Evolutionary conservation across 345 rosid species (phyloP).

Genomic region (Hirschfeldia incana): DNA sequence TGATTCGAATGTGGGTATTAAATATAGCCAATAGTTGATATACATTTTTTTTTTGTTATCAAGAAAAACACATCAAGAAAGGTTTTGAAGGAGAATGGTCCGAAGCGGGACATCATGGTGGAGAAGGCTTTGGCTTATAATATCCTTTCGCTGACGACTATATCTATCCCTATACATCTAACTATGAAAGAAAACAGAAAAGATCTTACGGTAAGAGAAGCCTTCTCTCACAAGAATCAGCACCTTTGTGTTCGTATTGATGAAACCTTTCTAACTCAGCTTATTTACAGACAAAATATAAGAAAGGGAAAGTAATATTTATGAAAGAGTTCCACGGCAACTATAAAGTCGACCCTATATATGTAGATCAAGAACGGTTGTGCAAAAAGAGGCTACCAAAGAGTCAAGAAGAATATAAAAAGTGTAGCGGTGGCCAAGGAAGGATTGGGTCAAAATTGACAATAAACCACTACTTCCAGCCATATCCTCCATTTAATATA

Average conservation of each 20-base stretch:
- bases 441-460: constrained; percentile 66
- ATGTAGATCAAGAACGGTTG: constrained; percentile 53
- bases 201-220: constrained; percentile 2
- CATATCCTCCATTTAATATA: constrained; percentile 56
- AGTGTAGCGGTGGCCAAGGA: constrained; percentile 66
- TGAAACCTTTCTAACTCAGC: not conserved
- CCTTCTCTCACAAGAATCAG: not conserved
- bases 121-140: not conserved
- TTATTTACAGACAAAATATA: constrained; percentile 55
- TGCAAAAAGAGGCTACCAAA: constrained; percentile 61
- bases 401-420: constrained; percentile 60
- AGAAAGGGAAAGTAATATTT: constrained; percentile 57
- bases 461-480: constrained; percentile 73
- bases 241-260: not conserved
- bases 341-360: constrained; percentile 64
- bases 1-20: not conserved
- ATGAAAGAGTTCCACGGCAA: constrained; percentile 77
- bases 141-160: not conserved
- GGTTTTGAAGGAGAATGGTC: not conserved
- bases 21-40: not conserved
- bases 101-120: not conserved
- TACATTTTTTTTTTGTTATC: not conserved
- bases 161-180: not conserved
- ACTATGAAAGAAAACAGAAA: not conserved
- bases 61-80: not conserved